phyloP scores from a whole-genome alignment of 2,329 filamentous ascomycete species.

The Ophiostoma australiae region DNA sequence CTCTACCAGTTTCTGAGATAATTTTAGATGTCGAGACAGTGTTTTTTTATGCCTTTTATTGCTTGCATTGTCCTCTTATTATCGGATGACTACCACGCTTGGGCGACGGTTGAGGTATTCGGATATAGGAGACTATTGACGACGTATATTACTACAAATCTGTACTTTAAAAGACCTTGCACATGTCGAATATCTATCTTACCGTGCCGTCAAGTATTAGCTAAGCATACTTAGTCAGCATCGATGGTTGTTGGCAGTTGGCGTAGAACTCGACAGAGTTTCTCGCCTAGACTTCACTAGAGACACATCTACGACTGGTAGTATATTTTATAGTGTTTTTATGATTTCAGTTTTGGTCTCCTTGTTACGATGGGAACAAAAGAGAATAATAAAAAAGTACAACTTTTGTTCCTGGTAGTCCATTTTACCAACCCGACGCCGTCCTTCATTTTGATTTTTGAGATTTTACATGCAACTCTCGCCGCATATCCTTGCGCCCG shows the following conservation, averaged over 20 bases:
- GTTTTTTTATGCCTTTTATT: neutral
- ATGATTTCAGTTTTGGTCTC: slow-evolving; percentile 19
- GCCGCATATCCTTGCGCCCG: neutral
- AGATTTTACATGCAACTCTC: neutral
- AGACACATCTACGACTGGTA: neutral
- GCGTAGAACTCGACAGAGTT: neutral
- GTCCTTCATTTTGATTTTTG: neutral
- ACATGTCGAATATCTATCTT: neutral
- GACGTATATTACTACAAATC: neutral
- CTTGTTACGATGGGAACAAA: neutral
- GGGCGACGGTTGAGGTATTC: neutral
- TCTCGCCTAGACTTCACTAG: neutral
- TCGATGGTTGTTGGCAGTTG: neutral
- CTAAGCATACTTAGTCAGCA: neutral
- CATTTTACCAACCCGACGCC: slow-evolving; percentile 6
- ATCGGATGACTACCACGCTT: neutral
- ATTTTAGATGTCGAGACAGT: neutral
- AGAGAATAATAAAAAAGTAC: neutral
- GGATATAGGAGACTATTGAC: neutral
- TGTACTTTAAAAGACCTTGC: neutral
- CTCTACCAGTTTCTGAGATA: neutral
- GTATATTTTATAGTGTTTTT: neutral
- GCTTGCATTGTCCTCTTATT: neutral
- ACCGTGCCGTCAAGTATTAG: neutral
- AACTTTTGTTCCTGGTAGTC: slow-evolving; percentile 9